phyloP scores from a whole-genome alignment of 805 yeast genomes.

The Candida cerambycidarum region DNA sequence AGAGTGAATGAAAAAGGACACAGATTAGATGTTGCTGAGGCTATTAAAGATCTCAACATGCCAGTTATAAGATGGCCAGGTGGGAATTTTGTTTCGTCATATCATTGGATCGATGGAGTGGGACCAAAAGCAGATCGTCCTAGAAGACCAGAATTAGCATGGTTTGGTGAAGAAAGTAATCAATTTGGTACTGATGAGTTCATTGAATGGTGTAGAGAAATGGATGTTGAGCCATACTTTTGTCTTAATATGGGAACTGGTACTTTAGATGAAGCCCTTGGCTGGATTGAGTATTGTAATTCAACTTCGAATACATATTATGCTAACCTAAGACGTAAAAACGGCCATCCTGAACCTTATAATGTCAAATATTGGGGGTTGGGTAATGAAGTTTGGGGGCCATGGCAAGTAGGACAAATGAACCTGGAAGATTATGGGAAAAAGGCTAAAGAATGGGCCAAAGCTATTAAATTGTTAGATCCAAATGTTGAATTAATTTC shows the following conservation, averaged over 20 bases:
- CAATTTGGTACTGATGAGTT: constrained; percentile 36
- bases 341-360: constrained; percentile 33
- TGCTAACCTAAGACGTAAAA: constrained; percentile 31
- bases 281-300: constrained; percentile 35
- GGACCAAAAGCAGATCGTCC: constrained; percentile 31
- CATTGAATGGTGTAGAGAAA: constrained; percentile 30
- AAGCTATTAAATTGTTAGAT: constrained; percentile 31
- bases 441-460: constrained; percentile 33
- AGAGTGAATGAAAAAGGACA: constrained; percentile 24
- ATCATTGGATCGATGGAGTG: constrained; percentile 35
- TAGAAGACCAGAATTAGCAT: constrained; percentile 32
- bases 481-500: constrained; percentile 24
- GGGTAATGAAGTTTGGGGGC: constrained; percentile 38
- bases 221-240: constrained; percentile 30
- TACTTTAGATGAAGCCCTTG: constrained; percentile 33
- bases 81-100: constrained; percentile 33
- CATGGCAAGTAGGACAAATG: constrained; percentile 36
- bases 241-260: constrained; percentile 39
- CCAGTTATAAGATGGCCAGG: constrained; percentile 38
- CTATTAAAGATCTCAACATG: constrained; percentile 28
- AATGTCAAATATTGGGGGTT: constrained; percentile 36
- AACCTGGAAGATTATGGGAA: constrained; percentile 25
- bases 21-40: constrained; percentile 28
- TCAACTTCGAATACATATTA: constrained; percentile 29
- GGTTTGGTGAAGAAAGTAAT: constrained; percentile 32